Conservation (phyloP, 2,329 filamentous ascomycete genomes). For the Ophiosphaerella herpotricha region DNA sequence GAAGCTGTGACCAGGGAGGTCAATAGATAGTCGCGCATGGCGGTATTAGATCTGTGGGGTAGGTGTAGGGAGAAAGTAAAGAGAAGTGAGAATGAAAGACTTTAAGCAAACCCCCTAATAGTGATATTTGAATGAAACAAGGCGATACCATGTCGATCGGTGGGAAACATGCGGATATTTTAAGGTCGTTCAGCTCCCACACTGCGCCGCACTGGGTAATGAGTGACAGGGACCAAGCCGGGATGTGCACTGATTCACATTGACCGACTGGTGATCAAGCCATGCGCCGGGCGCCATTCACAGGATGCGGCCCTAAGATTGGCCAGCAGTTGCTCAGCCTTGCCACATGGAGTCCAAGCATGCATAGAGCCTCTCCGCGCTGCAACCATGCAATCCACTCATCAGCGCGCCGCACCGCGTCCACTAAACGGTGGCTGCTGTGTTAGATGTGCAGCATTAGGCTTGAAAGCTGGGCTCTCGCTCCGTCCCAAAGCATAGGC, state of each 20-base stretch:
- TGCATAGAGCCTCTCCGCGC: constrained; percentile 22
- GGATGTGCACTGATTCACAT: constrained; percentile 11
- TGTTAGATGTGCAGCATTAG: not conserved
- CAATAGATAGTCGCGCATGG: constrained; percentile 39
- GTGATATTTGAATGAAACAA: constrained; percentile 2
- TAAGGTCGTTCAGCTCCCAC: constrained; percentile 13
- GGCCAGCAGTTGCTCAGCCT: constrained; percentile 34
- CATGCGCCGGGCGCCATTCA: constrained; percentile 17
- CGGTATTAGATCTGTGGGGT: constrained; percentile 2
- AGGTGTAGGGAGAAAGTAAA: not conserved
- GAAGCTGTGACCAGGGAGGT: constrained; percentile 37
- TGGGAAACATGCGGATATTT: constrained; percentile 28
- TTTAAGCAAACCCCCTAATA: constrained; percentile 1
- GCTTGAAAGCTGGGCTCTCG: no score
- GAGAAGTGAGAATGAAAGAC: constrained; percentile 11
- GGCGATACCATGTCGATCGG: not conserved
- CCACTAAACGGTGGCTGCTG: constrained; percentile 21
- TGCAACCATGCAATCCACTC: constrained; percentile 22
- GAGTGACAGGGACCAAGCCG: constrained; percentile 19
- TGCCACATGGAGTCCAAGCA: constrained; percentile 24
- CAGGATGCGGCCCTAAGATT: constrained; percentile 21
- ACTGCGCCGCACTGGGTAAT: constrained; percentile 20
- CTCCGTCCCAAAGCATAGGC: not conserved
- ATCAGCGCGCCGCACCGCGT: constrained; percentile 8
- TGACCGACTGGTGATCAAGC: constrained; percentile 19